A percentile compares a stretch with the other conserved stretches of the same genome.
phyloP scores from a whole-genome alignment of 129 eudicot genomes.

The Arctium minus region DNA sequence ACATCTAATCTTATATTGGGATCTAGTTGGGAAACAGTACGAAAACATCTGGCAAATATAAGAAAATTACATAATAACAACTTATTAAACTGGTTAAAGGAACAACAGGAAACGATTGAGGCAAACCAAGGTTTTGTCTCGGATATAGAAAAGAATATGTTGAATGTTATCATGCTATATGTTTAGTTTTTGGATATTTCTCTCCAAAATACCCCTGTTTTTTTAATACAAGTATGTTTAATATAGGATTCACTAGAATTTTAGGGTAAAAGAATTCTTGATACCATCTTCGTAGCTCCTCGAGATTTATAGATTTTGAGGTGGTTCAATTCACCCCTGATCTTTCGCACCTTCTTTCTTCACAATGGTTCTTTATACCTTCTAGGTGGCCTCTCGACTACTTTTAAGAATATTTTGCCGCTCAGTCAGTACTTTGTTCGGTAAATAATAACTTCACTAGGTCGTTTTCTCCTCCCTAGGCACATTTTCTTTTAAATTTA shows the following conservation, averaged over 20 bases:
- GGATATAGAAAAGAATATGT: neutral
- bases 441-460: too few species aligned
- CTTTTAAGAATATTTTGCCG: too few species aligned
- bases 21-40: neutral
- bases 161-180: neutral
- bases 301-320: too few species aligned
- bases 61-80: neutral
- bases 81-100: neutral
- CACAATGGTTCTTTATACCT: too few species aligned
- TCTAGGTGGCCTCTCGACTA: too few species aligned
- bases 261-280: neutral
- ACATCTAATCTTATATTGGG: slow-evolving; percentile 16
- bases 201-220: neutral
- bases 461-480: too few species aligned
- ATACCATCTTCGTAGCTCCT: neutral
- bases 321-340: too few species aligned
- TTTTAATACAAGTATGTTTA: too few species aligned
- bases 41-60: neutral
- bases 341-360: too few species aligned
- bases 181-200: neutral
- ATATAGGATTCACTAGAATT: neutral
- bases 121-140: neutral
- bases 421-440: too few species aligned
- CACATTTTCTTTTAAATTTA: too few species aligned
- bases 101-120: neutral